Percentiles rank a stretch among this genome's conserved stretches.
Evolutionary conservation across 805 yeast species (phyloP).

Genomic region (Komagataella pseudopastoris): DNA sequence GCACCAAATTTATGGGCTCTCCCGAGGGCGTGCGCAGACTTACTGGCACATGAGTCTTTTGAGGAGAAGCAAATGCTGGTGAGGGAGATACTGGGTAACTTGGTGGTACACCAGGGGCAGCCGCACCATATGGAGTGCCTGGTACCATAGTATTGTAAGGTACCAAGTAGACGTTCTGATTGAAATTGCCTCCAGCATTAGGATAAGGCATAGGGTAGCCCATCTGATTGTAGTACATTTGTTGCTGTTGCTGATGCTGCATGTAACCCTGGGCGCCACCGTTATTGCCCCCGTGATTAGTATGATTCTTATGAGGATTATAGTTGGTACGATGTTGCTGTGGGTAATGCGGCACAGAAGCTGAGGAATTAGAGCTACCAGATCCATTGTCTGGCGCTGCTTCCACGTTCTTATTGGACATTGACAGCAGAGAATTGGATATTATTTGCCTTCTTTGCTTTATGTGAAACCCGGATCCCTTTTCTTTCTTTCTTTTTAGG

Average conservation of each 20-base stretch:
- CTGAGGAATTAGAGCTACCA: neutral
- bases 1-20: neutral
- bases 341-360: conserved; percentile 1
- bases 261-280: conserved; percentile 3
- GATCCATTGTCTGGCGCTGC: neutral
- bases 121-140: neutral
- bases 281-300: conserved; percentile 2
- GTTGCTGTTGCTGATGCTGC: neutral
- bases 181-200: neutral
- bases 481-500: neutral
- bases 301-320: conserved; percentile 1
- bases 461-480: neutral
- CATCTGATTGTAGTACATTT: neutral
- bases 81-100: neutral
- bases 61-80: neutral
- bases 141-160: neutral
- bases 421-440: neutral
- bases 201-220: neutral
- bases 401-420: neutral
- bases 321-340: conserved; percentile 2
- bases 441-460: neutral
- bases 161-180: neutral
- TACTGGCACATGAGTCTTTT: neutral
- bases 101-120: neutral
- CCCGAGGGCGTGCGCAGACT: neutral